Evolutionary conservation across 106 monocot species (phyloP), one percentile per base, ranked within the genome.

Genomic region (Dendrobium huoshanense): DNA sequence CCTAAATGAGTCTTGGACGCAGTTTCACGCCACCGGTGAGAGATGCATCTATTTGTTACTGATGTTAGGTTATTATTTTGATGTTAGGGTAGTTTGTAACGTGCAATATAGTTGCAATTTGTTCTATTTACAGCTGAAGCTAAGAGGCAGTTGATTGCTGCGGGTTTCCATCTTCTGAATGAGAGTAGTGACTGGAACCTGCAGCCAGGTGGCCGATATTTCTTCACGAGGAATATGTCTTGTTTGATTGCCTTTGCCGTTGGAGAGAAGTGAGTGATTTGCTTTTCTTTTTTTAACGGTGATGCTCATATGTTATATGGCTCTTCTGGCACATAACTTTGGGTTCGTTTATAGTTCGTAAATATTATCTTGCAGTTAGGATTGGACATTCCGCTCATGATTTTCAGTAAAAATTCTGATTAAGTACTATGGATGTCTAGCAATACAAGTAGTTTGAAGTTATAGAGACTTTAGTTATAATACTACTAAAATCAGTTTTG

Each of bases 1-100:
- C 85, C 91, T 98, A 75, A 98, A 98, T 72, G 97, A 98, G 67
- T 98, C 94, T 1, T 98, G 94, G 97, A 98, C 97, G 40, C 97
- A 98, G 65, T 98, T 98, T 80, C 97, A 94, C 84, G 94, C 97
- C 74, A 95, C 94, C 25, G 94, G 97, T 95, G 75, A 17, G 55
- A 59, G 0, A 3, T 75, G 77, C 80, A 15, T 56, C 72, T 10
- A 18, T 20, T 51, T 13, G 15, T 51, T 13, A 7, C 0, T 10
- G 10, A 48, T 48, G 7, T 48, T 48, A 11, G 48, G 1, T 48
- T 48, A 48, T 48, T 10, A 19, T 19, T 29, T 17, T 25, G n/a
- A 68, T 18, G 17, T 37, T 22, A 7, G 37, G 51, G 33, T 44
- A 24, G 19, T 11, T 19, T 68, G 5, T 43, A 6, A 41, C 20